Base-by-base conservation (phyloP, 2,329 filamentous ascomycete genomes). In the Aspergillus calidoustus region DNA sequence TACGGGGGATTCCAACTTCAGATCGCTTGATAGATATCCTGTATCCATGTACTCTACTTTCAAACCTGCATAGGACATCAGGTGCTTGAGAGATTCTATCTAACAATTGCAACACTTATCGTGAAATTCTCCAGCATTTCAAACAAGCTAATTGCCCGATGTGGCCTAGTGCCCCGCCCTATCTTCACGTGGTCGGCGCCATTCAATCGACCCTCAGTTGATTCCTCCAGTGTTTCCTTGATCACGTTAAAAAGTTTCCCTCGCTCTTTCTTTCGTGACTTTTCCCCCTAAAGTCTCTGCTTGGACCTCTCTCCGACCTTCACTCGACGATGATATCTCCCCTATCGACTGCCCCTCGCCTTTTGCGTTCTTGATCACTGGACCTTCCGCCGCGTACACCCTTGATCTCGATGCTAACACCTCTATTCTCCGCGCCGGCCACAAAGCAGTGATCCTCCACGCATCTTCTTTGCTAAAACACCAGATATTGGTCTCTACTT, bases 1-100 rank as follows among this genome's bases (percentile, higher is more conserved):
- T 84, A 85, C 67, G 86, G 86, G 4, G 77, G 80, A 11, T 86
- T 85, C 57, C 70, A 80, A 48, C 74, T 81, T 51, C 13, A 41
- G 13, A 41, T 41, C 2, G 41, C 60, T 64, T 73, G 61, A 71
- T 11, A 41, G 11, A 11, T 23, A 11, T n/a, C 13, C n/a, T 19
- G 22, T 28, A 7, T 25, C 34, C 28, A 54, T 30, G 34, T 30
- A 28, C 6, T 5, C 31, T 7, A 8, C 30, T 46, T 55, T n/a
- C 5, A 7, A n/a, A 19, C 19, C 19, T 19, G 1, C 19, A 19
- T 19, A 19, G 19, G 19, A 19, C 19, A 19, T 19, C 19, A 19
- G 19, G 13, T 38, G 4, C 25, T 17, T 53, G 9, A 53, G 13
- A 15, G 6, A 17, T 38, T 5, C n/a, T 25, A 13, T 17, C 30